Conservation (phyloP, 305 asterid species). For the Fraxinus albicans region DNA sequence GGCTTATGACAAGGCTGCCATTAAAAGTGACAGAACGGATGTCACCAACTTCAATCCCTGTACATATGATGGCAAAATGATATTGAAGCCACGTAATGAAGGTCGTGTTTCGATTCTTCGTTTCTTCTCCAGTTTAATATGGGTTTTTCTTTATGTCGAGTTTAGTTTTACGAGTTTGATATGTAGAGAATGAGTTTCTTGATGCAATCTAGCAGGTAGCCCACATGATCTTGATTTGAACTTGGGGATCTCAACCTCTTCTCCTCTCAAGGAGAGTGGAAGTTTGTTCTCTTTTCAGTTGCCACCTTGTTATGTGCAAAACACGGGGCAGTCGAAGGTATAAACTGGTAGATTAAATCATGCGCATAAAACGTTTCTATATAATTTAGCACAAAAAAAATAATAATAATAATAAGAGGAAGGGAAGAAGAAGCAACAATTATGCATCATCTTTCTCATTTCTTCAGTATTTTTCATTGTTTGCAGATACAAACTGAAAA, state of each 20-base stretch:
- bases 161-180: neutral
- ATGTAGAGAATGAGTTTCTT: neutral
- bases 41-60: conserved; percentile 66
- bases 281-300: conserved; percentile 32
- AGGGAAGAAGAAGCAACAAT: neutral
- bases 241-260: conserved; percentile 60
- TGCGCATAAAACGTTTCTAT: neutral
- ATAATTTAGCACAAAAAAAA: neutral
- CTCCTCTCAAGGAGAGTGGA: conserved; percentile 40
- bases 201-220: conserved; percentile 36
- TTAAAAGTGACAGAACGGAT: conserved; percentile 67
- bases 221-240: conserved; percentile 62
- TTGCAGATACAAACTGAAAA: conserved; percentile 35
- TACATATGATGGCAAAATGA: conserved; percentile 38
- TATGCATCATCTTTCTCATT: neutral
- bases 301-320: conserved; percentile 45
- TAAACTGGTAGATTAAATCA: neutral
- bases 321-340: conserved; percentile 41
- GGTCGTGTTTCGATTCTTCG: conserved; percentile 22
- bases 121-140: neutral
- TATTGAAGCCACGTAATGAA: conserved; percentile 27
- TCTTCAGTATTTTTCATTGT: neutral
- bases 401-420: too few relatives aligned
- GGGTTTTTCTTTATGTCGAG: neutral
- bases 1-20: conserved; percentile 86